Conservation (phyloP, 768 basidiomycete genomes). For the Xerocomus potaroensis region DNA sequence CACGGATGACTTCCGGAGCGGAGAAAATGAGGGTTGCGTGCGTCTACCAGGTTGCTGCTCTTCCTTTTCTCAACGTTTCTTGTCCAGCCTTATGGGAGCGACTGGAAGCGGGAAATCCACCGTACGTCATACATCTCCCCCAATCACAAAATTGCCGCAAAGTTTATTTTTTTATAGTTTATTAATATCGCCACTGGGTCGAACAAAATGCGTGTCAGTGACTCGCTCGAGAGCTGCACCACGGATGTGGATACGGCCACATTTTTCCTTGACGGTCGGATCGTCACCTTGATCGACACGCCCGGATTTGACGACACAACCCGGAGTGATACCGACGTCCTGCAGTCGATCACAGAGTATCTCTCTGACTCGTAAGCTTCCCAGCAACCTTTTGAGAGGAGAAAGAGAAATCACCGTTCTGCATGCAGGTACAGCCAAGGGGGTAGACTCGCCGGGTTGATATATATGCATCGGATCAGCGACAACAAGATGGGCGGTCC, state of each 20-base stretch:
- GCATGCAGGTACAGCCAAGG: slow-evolving; percentile 26
- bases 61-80: slow-evolving; percentile 3
- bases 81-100: slow-evolving; percentile 19
- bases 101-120: slow-evolving; percentile 25
- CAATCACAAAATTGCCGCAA: too few relatives aligned
- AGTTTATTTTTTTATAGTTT: slow-evolving; percentile 10
- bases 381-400: too few relatives aligned
- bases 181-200: slow-evolving; percentile 20
- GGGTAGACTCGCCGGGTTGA: slow-evolving; percentile 35
- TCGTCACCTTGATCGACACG: slow-evolving; percentile 50
- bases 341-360: slow-evolving; percentile 40
- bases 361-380: slow-evolving; percentile 24
- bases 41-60: neutral
- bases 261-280: slow-evolving; percentile 40
- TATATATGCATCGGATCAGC: slow-evolving; percentile 49
- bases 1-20: slow-evolving; percentile 7
- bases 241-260: slow-evolving; percentile 30
- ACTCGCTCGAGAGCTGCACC: slow-evolving; percentile 25
- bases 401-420: neutral
- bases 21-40: slow-evolving; percentile 20
- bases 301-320: slow-evolving; percentile 57
- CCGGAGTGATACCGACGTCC: slow-evolving; percentile 43
- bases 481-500: slow-evolving; percentile 49
- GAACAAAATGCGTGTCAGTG: slow-evolving; percentile 14
- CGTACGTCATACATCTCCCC: slow-evolving; percentile 5